Evolutionary conservation across 192 early-diverging fungal species (phyloP).

Genomic region (Coemansia sp.): DNA sequence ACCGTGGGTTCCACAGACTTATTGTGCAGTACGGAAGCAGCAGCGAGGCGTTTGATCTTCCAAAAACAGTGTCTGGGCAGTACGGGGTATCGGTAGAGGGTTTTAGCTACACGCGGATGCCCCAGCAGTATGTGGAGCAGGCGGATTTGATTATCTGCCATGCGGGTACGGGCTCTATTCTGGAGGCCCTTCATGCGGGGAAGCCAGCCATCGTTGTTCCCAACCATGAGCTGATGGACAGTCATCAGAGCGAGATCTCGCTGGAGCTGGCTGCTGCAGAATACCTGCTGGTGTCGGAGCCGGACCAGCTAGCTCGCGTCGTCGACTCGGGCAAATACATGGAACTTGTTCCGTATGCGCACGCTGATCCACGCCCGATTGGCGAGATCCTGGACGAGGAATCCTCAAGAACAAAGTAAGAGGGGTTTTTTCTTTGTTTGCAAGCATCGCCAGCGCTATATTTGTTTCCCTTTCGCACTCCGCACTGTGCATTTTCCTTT

Average conservation of each 20-base stretch:
- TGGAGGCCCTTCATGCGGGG: slow-evolving; percentile 68
- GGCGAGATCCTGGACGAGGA: slow-evolving; percentile 52
- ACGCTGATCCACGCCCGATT: slow-evolving; percentile 43
- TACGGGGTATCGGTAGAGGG: slow-evolving; percentile 31
- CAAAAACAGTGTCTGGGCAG: slow-evolving; percentile 4
- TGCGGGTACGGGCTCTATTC: slow-evolving; percentile 84
- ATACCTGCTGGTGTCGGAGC: slow-evolving; percentile 51
- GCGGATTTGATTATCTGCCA: slow-evolving; percentile 82
- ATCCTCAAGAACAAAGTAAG: neutral
- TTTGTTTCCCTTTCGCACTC: no score
- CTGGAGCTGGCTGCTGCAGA: slow-evolving; percentile 59
- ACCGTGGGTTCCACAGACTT: slow-evolving; percentile 59
- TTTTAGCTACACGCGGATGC: slow-evolving; percentile 62
- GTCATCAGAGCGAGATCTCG: slow-evolving; percentile 88
- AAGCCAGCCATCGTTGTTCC: slow-evolving; percentile 74
- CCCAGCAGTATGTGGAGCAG: slow-evolving; percentile 58
- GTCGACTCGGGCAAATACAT: slow-evolving; percentile 13
- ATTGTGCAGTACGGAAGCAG: slow-evolving; percentile 70
- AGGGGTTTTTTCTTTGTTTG: neutral
- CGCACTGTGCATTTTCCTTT: no score
- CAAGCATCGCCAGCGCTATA: no score
- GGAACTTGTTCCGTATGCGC: slow-evolving; percentile 34
- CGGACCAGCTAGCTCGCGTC: slow-evolving; percentile 15
- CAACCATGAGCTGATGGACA: slow-evolving; percentile 77
- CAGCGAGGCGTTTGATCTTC: slow-evolving; percentile 29